Evolutionary conservation across 1,284 basidiomycete genomes (phyloP).

Genomic region (Rhizoctonia solani): DNA sequence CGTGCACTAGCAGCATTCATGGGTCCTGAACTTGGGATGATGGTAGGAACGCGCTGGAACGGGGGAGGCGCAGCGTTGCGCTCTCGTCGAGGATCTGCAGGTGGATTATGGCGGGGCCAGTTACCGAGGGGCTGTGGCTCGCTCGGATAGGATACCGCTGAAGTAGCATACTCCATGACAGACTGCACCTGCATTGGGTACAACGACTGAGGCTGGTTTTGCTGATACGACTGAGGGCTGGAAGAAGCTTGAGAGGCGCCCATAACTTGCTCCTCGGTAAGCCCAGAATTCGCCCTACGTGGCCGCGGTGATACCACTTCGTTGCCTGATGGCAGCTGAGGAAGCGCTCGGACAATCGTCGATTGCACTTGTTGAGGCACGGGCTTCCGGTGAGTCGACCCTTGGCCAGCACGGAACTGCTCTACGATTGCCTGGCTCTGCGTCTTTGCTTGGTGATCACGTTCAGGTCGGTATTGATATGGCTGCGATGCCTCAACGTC

Average conservation of each 20-base stretch:
- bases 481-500: not conserved
- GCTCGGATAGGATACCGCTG: not conserved
- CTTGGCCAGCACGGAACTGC: conserved; percentile 9
- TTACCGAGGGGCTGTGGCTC: conserved; percentile 27
- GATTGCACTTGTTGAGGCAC: conserved; percentile 4
- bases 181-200: conserved; percentile 24
- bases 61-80: conserved; percentile 15
- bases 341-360: conserved; percentile 17
- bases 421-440: conserved; percentile 28
- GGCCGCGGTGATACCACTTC: not conserved
- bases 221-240: not conserved
- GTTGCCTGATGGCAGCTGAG: conserved; percentile 12
- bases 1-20: conserved; percentile 15
- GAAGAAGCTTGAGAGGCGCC: not conserved
- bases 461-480: conserved; percentile 21
- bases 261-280: not conserved
- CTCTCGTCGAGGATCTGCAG: conserved; percentile 26
- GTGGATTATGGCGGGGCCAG: conserved; percentile 28
- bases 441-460: conserved; percentile 14
- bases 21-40: conserved; percentile 25
- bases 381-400: not conserved
- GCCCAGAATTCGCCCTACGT: not conserved
- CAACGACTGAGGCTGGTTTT: conserved; percentile 8
- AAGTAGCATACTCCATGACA: not conserved
- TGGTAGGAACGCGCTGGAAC: conserved; percentile 1